Evolutionary conservation across 345 rosid species (phyloP).

Genomic region (Orychophragmus violaceus): DNA sequence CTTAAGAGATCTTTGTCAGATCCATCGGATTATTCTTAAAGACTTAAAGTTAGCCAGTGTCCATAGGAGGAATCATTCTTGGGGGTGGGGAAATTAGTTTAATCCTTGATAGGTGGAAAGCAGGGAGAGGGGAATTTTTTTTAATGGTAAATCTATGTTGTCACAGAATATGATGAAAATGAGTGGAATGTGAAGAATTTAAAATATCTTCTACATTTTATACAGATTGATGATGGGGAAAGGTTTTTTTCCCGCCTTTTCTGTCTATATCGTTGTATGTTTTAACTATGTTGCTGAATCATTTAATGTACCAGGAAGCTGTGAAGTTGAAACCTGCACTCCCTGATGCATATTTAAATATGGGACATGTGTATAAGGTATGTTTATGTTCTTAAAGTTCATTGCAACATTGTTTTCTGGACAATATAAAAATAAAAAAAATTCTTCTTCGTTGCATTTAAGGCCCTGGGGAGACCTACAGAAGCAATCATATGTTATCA

Average conservation of each 20-base stretch:
- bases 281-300: constrained; percentile 7
- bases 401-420: constrained; percentile 12
- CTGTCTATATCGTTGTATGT: background rate
- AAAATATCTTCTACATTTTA: background rate
- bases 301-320: constrained; percentile 65
- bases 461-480: constrained; percentile 92
- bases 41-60: background rate
- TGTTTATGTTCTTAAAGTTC: constrained; percentile 34
- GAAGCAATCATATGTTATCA: constrained; percentile 92
- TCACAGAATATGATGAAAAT: background rate
- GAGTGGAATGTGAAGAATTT: background rate
- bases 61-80: background rate
- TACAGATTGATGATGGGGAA: background rate
- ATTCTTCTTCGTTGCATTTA: constrained; percentile 37
- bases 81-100: background rate
- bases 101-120: background rate
- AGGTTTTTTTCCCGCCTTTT: no score
- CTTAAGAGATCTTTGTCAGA: background rate
- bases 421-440: constrained; percentile 33
- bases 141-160: background rate
- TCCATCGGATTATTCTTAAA: background rate
- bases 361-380: constrained; percentile 98
- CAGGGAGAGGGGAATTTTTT: background rate
- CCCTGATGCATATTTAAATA: constrained; percentile 93
- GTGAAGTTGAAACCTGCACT: constrained; percentile 82